Evolutionary conservation across 2,329 filamentous ascomycete species (phyloP).

Genomic region (Calonectria hawksworthii): DNA sequence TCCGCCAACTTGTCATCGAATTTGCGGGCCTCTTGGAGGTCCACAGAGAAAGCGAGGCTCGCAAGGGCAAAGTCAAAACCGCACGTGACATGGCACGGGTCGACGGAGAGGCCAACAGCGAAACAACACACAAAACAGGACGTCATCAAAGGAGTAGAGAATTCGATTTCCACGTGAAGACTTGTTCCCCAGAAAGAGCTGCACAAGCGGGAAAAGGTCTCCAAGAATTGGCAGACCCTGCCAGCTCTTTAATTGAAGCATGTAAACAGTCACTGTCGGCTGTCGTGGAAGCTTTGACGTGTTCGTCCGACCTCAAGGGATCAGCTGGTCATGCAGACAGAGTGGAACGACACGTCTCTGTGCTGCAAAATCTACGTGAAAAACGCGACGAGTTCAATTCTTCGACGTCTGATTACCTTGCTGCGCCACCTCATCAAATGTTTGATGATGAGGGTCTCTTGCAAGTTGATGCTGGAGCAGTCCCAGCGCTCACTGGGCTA

Average conservation of each 20-base stretch:
- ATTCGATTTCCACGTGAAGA: conserved; percentile 15
- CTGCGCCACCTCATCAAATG: neutral
- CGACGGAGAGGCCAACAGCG: neutral
- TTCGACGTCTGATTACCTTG: conserved; percentile 2
- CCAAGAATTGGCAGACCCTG: conserved; percentile 10
- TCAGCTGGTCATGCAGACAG: conserved; percentile 1
- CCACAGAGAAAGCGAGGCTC: conserved; percentile 19
- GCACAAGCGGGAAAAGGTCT: conserved; percentile 11
- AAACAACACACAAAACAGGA: neutral
- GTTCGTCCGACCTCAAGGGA: neutral
- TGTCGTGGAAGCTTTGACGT: conserved; percentile 9
- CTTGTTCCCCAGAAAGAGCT: neutral
- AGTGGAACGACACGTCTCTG: conserved; percentile 9
- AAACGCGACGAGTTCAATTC: conserved; percentile 8
- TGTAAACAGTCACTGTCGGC: conserved; percentile 20
- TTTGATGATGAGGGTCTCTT: conserved; percentile 19
- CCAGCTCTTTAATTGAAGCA: neutral
- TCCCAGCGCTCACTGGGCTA: conserved; percentile 6
- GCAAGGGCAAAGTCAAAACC: neutral
- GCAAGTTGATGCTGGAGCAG: neutral
- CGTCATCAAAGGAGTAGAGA: conserved; percentile 23
- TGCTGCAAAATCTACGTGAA: conserved; percentile 1
- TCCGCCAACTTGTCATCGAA: conserved; percentile 15
- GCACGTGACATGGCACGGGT: conserved; percentile 8
- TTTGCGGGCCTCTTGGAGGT: conserved; percentile 19